Evolutionary conservation across 2,329 filamentous ascomycete species (phyloP).

Genomic region (Sphaceloma murrayae): DNA sequence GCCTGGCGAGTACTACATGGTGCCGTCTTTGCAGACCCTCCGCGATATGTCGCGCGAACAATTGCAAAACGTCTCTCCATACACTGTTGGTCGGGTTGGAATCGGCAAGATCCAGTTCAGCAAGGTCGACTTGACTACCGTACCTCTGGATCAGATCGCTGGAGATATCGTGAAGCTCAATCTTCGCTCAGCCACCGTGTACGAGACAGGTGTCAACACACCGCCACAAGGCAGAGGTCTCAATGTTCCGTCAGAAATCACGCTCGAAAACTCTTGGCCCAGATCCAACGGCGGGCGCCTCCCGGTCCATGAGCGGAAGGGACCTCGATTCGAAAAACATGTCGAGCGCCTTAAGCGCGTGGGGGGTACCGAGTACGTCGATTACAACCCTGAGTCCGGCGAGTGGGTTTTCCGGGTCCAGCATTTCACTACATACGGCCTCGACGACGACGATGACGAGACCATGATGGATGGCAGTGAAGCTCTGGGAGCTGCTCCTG

Average conservation of each 20-base stretch:
- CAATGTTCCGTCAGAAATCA: conserved; percentile 81
- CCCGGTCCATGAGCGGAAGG: conserved; percentile 48
- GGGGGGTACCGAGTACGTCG: conserved; percentile 67
- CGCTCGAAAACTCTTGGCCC: conserved; percentile 89
- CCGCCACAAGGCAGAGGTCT: conserved; percentile 77
- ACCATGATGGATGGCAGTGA: conserved; percentile 21
- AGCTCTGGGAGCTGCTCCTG: conserved; percentile 17
- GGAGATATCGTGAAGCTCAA: conserved; percentile 66
- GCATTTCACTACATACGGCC: conserved; percentile 91
- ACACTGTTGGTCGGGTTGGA: conserved; percentile 72
- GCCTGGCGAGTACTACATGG: conserved; percentile 79
- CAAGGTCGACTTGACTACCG: conserved; percentile 68
- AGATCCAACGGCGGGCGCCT: conserved; percentile 54
- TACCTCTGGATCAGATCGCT: conserved; percentile 72
- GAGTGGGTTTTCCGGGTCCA: conserved; percentile 89
- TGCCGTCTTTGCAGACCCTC: conserved; percentile 64
- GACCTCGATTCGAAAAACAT: conserved; percentile 68
- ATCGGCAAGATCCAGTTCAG: conserved; percentile 77
- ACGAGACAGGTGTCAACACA: conserved; percentile 65
- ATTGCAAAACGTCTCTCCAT: conserved; percentile 61
- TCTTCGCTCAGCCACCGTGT: conserved; percentile 77
- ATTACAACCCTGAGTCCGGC: conserved; percentile 69
- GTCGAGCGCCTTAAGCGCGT: conserved; percentile 71
- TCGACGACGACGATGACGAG: conserved; percentile 62
- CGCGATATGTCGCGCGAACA: conserved; percentile 70